These are phyloP conservation scores for Dryas octopetala DNA, from an alignment of 306 rosid genomes.

Conservation along the genomic window DNA sequence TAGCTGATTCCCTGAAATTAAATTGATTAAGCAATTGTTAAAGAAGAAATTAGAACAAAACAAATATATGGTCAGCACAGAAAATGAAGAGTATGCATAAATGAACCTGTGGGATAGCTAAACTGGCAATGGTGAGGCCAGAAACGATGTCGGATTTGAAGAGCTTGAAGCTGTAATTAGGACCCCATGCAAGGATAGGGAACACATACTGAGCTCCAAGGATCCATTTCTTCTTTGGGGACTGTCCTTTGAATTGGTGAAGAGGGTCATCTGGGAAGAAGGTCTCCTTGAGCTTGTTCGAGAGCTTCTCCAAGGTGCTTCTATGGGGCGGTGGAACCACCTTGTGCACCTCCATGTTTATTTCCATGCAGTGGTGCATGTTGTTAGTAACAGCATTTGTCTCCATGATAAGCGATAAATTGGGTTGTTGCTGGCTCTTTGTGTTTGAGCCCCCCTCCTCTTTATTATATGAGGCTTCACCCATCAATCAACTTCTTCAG, in stretches of 20 bases:
- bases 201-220: conserved; percentile 80
- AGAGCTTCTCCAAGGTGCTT: conserved; percentile 54
- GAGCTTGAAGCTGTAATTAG: conserved; percentile 61
- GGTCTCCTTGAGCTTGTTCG: conserved; percentile 65
- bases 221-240: conserved; percentile 42
- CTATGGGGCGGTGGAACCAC: conserved; percentile 72
- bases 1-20: conserved; percentile 80
- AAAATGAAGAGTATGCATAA: neutral
- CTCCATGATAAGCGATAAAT: neutral
- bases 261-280: conserved; percentile 95
- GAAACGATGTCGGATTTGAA: conserved; percentile 86
- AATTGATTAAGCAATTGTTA: neutral
- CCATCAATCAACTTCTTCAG: conserved; percentile 29
- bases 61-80: neutral
- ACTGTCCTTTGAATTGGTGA: conserved; percentile 81
- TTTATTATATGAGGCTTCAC: conserved; percentile 22
- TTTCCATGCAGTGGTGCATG: conserved; percentile 49
- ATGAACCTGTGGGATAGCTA: conserved; percentile 91
- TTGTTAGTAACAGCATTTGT: conserved; percentile 4
- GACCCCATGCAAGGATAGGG: conserved; percentile 90
- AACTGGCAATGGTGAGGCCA: conserved; percentile 96
- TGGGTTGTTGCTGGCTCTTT: neutral
- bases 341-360: conserved; percentile 59
- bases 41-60: neutral
- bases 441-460: neutral